Evolutionary conservation across 2,329 filamentous ascomycete species (phyloP).

Genomic region (Cadophora sp.): DNA sequence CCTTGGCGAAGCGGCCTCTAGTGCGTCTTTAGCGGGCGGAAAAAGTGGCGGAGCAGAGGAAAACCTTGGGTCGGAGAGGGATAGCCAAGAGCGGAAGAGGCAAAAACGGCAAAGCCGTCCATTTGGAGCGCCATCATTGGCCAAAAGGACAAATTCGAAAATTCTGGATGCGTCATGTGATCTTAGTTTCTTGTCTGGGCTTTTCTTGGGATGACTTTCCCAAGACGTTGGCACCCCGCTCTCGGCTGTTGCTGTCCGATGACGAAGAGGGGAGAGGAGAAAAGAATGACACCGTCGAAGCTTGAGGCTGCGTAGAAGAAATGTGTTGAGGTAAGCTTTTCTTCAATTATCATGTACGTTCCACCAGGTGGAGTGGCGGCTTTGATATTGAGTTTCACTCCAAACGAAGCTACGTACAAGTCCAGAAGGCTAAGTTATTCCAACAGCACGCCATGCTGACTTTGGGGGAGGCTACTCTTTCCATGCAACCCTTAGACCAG

Average conservation of each 20-base stretch:
- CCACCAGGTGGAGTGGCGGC: not conserved
- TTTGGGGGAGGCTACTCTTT: not conserved
- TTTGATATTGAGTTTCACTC: not conserved
- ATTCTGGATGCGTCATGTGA: conserved; percentile 9
- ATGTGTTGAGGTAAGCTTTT: not conserved
- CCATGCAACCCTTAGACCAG: not conserved
- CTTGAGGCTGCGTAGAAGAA: not conserved
- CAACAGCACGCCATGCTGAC: not conserved
- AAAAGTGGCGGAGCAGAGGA: conserved; percentile 18
- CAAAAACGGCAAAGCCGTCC: not conserved
- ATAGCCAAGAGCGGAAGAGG: conserved; percentile 8
- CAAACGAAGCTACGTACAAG: not conserved
- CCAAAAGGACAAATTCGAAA: not conserved
- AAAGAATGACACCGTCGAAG: not conserved
- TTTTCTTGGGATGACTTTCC: not conserved
- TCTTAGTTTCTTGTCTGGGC: not conserved
- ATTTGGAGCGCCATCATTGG: not conserved
- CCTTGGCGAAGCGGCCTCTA: conserved; percentile 21
- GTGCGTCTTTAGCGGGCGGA: conserved; percentile 22
- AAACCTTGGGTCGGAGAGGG: conserved; percentile 17
- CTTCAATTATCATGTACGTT: not conserved
- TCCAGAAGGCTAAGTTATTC: not conserved
- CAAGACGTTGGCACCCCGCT: conserved; percentile 10
- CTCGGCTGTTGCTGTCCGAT: not conserved
- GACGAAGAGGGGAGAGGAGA: not conserved